phyloP scores from a whole-genome alignment of 2,329 filamentous ascomycete species.

The Thyridium curvatum region DNA sequence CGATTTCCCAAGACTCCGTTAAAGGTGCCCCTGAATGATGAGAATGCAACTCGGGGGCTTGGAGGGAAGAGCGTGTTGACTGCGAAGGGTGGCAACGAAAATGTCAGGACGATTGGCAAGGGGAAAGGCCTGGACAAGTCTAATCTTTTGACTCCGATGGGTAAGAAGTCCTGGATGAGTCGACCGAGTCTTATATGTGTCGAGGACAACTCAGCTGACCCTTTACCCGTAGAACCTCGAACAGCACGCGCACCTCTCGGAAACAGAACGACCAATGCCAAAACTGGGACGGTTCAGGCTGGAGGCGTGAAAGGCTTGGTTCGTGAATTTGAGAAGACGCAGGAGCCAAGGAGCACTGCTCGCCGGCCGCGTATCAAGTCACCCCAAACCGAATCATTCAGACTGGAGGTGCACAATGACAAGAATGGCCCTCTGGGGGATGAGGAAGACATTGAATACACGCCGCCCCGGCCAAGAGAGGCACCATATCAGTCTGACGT shows the following conservation, averaged over 20 bases:
- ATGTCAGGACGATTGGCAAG: conserved; percentile 45
- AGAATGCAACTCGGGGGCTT: conserved; percentile 58
- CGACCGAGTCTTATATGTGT: too few relatives aligned
- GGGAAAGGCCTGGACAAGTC: conserved; percentile 46
- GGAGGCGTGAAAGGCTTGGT: conserved; percentile 51
- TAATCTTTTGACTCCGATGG: conserved; percentile 72
- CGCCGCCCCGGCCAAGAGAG: conserved; percentile 66
- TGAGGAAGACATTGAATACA: conserved; percentile 82
- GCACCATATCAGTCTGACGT: conserved; percentile 64
- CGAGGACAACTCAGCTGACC: conserved; percentile 6
- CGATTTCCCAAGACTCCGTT: conserved; percentile 78
- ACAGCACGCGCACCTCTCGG: conserved; percentile 72
- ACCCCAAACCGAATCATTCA: conserved; percentile 45
- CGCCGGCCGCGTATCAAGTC: conserved; percentile 55
- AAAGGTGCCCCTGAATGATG: conserved; percentile 72
- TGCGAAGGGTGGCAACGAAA: conserved; percentile 48
- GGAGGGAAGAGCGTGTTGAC: conserved; percentile 53
- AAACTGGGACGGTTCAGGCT: conserved; percentile 41
- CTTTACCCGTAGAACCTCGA: conserved; percentile 43
- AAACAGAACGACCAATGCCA: conserved; percentile 95
- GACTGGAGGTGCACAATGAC: conserved; percentile 57
- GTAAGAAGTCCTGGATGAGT: conserved; percentile 43
- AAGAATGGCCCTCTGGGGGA: conserved; percentile 38
- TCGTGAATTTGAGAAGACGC: conserved; percentile 56
- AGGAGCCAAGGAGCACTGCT: conserved; percentile 49